Percentiles rank a stretch among this genome's conserved stretches.
Conservation (phyloP, 2,329 filamentous ascomycete genomes). For the Thelonectria discophora region DNA sequence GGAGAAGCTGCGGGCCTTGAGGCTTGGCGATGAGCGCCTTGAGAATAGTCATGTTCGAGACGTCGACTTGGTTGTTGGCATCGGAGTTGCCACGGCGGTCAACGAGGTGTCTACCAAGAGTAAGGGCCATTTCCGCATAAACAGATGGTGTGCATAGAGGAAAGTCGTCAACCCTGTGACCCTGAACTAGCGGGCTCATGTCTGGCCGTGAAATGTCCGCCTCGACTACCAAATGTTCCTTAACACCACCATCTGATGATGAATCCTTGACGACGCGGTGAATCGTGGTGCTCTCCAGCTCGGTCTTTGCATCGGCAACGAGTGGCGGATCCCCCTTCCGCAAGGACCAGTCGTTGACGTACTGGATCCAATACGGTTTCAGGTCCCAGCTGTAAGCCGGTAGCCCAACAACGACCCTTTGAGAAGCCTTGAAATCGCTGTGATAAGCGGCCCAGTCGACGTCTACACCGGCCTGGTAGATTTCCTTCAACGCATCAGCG, state of each 20-base stretch:
- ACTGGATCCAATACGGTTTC: constrained; percentile 75
- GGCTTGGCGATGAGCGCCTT: not conserved
- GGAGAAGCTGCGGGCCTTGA: not conserved
- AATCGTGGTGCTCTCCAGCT: constrained; percentile 54
- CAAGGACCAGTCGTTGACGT: constrained; percentile 74
- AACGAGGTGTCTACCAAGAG: constrained; percentile 18
- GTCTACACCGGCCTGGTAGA: constrained; percentile 27
- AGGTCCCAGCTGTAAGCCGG: constrained; percentile 77
- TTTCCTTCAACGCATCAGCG: constrained; percentile 7
- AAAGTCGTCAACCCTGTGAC: constrained; percentile 74
- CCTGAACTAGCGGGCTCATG: constrained; percentile 66
- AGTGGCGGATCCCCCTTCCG: constrained; percentile 62
- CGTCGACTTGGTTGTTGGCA: not conserved
- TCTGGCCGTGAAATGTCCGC: constrained; percentile 59
- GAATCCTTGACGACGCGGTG: constrained; percentile 27
- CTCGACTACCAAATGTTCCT: not conserved
- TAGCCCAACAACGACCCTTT: constrained; percentile 60
- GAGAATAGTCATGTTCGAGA: not conserved
- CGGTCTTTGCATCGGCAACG: constrained; percentile 48
- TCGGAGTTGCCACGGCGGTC: not conserved
- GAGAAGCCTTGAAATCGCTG: constrained; percentile 24
- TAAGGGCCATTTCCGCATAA: constrained; percentile 32
- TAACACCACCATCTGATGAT: not conserved
- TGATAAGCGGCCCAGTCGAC: constrained; percentile 45
- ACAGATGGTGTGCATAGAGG: constrained; percentile 53